phyloP scores from a whole-genome alignment of 139 green algal genomes.

The Astrephomene gubernaculifera region DNA sequence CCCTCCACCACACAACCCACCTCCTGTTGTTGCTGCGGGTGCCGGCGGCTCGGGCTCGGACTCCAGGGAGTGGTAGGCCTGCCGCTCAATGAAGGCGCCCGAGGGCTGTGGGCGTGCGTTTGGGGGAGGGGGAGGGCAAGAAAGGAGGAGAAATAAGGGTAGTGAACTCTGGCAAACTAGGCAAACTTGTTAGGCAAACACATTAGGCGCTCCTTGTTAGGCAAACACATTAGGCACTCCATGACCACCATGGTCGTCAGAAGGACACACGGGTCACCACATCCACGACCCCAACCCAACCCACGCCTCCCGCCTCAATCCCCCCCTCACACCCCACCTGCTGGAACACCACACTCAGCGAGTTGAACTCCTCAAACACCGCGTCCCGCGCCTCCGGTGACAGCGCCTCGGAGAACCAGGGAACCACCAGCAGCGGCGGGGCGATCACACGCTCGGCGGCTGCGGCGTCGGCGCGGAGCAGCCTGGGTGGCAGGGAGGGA shows the following conservation, averaged over 20 bases:
- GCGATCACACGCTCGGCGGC: conserved; percentile 71
- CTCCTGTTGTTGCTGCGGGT: not conserved
- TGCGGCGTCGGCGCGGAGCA: conserved; percentile 76
- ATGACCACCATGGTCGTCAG: no score
- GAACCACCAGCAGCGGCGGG: conserved; percentile 85
- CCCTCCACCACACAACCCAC: not conserved
- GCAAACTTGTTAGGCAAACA: no score
- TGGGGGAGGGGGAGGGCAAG: no score
- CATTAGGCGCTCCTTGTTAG: no score
- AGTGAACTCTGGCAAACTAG: no score
- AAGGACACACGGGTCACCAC: no score
- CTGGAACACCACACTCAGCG: conserved; percentile 87
- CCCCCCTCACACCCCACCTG: conserved; percentile 1
- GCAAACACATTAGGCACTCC: no score
- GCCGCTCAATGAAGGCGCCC: conserved; percentile 28
- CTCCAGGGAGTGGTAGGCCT: conserved; percentile 39
- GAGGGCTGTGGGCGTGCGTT: conserved; percentile 4
- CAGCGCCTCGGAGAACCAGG: conserved; percentile 78
- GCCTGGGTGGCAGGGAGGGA: conserved; percentile 52
- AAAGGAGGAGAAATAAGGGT: not conserved
- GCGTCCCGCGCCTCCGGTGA: conserved; percentile 73
- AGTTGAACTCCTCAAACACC: conserved; percentile 97
- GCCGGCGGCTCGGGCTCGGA: conserved; percentile 37
- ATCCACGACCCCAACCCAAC: no score
- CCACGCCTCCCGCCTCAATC: no score